Evolutionary conservation across 306 rosid genomes (phyloP), one percentile per base, ranked within the genome.

Genomic region (Medicago ruthenica): DNA sequence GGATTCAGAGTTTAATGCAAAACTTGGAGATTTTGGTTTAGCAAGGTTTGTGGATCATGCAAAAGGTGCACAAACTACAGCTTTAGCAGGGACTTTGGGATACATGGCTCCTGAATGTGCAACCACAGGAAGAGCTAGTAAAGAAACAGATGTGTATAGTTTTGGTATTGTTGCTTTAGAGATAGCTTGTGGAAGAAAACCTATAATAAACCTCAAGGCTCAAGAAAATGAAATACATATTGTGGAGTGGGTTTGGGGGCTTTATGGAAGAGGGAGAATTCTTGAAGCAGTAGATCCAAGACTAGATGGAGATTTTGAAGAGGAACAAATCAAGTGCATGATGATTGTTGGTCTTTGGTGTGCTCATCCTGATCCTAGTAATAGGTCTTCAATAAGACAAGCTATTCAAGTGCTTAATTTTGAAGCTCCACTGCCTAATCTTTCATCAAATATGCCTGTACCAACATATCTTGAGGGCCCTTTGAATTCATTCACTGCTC

Each of bases 291-390:
- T 45, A 1, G 84, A 82, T 60, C 63, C 59, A 67, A 82, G 65
- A 58, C 44, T 85, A 6, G 15, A 12, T 37, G 86, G 73, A 15
- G 73, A 82, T 4, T 85, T 76, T 68, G 80, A 59, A 2, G 51
- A 55, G 65, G 31, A 70, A 0, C 83, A 81, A 50, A 64, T 85
- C 0, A 40, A 78, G 65, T 17, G 83, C 4, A 17, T 85, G 34
- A 74, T 85, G 85, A 41, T 78, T 75, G 79, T 85, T 64, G 81
- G 83, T n/a, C 76, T 85, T 21, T 81, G 79, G 83, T 85, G 85
- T 78, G 73, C 85, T 82, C 79, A 85, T 11, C 88, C 83, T 17
- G 77, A 85, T 20, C 31, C 47, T 22, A 50, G 7, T 4, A 4
- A 4, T 10, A 81, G 88, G 59, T 83, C 88, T 11, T 78, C 88